Evolutionary conservation across 108 stramenopile genomes (phyloP).

Genomic region (Seminavis robusta): DNA sequence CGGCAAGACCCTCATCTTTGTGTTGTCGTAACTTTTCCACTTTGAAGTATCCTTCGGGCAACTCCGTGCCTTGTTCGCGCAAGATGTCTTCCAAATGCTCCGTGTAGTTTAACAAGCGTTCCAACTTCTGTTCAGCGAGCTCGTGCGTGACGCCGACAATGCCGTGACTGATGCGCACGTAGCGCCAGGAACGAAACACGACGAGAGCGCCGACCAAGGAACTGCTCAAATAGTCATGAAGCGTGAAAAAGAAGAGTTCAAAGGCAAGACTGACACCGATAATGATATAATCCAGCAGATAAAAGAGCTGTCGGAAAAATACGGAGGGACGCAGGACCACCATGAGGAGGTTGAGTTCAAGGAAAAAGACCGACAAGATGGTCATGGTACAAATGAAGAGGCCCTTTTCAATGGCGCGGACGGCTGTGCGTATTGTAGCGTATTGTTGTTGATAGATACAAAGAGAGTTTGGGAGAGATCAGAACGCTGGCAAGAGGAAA

Average conservation of each 20-base stretch:
- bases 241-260: conserved; percentile 28
- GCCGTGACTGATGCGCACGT: conserved; percentile 60
- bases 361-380: conserved; percentile 34
- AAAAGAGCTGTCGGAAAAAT: conserved; percentile 52
- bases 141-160: conserved; percentile 46
- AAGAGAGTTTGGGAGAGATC: too few species aligned
- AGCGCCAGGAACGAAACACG: conserved; percentile 48
- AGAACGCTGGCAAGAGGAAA: too few species aligned
- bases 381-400: conserved; percentile 28
- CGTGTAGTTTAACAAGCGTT: conserved; percentile 24
- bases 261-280: conserved; percentile 33
- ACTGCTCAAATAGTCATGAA: conserved; percentile 9
- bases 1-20: too few species aligned
- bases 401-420: conserved; percentile 21
- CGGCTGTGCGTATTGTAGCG: too few species aligned
- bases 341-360: conserved; percentile 35
- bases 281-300: conserved; percentile 42
- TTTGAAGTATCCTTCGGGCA: too few species aligned
- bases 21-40: too few species aligned
- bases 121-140: conserved; percentile 18
- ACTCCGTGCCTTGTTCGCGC: conserved; percentile 6
- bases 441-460: too few species aligned
- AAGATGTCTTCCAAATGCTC: conserved; percentile 25
- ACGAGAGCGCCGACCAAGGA: conserved; percentile 23
- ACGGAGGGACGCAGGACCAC: conserved; percentile 21